These are phyloP conservation scores for Aethionema arabicum DNA, from an alignment of 345 rosid genomes.

Conservation along the genomic window DNA sequence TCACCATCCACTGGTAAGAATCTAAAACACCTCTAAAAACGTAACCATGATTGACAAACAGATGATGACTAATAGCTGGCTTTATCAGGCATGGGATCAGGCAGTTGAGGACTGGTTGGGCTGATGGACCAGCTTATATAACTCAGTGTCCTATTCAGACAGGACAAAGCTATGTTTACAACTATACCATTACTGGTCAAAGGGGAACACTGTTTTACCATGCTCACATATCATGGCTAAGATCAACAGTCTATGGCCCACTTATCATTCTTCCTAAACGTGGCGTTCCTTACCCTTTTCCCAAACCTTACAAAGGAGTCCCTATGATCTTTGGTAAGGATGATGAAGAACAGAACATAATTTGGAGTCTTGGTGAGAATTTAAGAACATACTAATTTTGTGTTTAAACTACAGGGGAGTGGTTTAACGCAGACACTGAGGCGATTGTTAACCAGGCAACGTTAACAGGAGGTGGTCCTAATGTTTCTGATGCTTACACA, in stretches of 20 bases:
- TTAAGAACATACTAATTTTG: slow-evolving; percentile 7
- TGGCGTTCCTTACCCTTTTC: slow-evolving; percentile 65
- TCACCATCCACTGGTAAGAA: slow-evolving; percentile 67
- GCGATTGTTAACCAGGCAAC: slow-evolving; percentile 67
- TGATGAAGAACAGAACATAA: slow-evolving; percentile 2
- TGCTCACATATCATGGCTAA: slow-evolving; percentile 76
- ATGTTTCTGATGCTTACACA: slow-evolving; percentile 81
- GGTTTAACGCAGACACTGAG: slow-evolving; percentile 72
- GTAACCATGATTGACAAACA: too few relatives aligned
- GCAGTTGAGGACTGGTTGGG: slow-evolving; percentile 73
- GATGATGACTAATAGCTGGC: slow-evolving; percentile 20
- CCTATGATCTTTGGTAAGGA: slow-evolving; percentile 63
- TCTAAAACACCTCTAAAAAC: neutral
- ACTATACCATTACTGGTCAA: slow-evolving; percentile 68
- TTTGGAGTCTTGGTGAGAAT: slow-evolving; percentile 19
- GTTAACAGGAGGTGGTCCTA: slow-evolving; percentile 74
- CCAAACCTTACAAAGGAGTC: slow-evolving; percentile 72
- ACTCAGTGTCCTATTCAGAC: slow-evolving; percentile 82
- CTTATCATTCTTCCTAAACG: slow-evolving; percentile 65
- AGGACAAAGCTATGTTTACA: slow-evolving; percentile 60
- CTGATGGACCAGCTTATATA: slow-evolving; percentile 76
- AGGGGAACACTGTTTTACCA: slow-evolving; percentile 77
- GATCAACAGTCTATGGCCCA: slow-evolving; percentile 74
- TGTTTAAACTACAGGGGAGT: slow-evolving; percentile 56
- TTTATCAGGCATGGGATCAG: slow-evolving; percentile 67